These are phyloP conservation scores for Penicillium psychrofluorescens DNA, from an alignment of 495 filamentous ascomycete species.

Conservation along the genomic window DNA sequence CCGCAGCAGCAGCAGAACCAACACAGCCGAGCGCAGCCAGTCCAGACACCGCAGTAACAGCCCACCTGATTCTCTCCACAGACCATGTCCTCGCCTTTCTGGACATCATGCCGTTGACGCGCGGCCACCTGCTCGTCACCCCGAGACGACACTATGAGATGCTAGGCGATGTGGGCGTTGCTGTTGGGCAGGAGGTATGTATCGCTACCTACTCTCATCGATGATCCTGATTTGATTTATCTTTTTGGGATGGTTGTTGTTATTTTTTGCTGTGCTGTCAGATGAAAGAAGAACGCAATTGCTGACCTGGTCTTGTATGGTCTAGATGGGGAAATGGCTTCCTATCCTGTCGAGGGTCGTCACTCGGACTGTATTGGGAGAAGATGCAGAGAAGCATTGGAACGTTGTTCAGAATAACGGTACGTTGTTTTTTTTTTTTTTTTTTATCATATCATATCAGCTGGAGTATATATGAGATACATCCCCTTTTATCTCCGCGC, in stretches of 20 bases:
- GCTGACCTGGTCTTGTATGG: background rate
- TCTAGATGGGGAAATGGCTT: conserved; percentile 59
- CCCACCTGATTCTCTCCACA: conserved; percentile 69
- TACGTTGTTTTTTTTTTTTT: conserved; percentile 21
- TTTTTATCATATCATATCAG: background rate
- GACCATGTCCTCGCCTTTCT: conserved; percentile 72
- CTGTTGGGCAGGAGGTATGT: conserved; percentile 46
- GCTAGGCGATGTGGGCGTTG: conserved; percentile 53
- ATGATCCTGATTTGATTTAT: background rate
- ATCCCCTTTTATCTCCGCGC: no score
- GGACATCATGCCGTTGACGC: conserved; percentile 79
- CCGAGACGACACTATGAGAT: conserved; percentile 66
- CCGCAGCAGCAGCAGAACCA: background rate
- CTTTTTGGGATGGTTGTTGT: background rate
- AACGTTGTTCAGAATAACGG: conserved; percentile 96
- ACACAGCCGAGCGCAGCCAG: background rate
- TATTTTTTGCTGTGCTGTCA: conserved; percentile 1
- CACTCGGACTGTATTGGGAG: conserved; percentile 39
- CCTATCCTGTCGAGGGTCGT: conserved; percentile 68
- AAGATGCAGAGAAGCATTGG: conserved; percentile 40
- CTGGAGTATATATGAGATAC: background rate
- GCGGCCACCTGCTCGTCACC: conserved; percentile 71
- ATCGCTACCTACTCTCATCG: background rate
- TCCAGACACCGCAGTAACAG: conserved; percentile 22
- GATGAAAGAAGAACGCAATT: no score